These are phyloP conservation scores for Trichosanthes cucumerina DNA, from an alignment of 306 rosid genomes.

Conservation along the genomic window DNA sequence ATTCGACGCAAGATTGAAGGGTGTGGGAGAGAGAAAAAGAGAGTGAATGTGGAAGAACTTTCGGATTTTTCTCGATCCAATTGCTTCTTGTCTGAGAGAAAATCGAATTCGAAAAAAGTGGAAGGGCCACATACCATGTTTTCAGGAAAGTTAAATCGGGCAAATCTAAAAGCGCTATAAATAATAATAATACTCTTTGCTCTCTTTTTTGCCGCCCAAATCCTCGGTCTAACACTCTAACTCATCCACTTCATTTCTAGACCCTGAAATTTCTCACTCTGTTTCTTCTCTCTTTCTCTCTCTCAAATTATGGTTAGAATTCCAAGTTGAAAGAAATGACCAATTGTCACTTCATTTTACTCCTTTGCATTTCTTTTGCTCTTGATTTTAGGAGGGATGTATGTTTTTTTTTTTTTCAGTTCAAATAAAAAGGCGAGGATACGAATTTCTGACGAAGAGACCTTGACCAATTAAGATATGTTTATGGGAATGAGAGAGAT, in stretches of 20 bases:
- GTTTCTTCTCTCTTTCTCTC: constrained; percentile 11
- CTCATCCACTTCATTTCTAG: constrained; percentile 24
- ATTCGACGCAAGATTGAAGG: not conserved
- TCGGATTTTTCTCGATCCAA: constrained; percentile 37
- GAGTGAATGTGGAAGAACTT: constrained; percentile 17
- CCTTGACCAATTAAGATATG: no score
- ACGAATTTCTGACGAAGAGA: no score
- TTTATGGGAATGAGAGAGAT: no score
- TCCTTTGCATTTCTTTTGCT: not conserved
- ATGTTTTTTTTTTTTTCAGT: no score
- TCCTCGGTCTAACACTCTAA: constrained; percentile 31
- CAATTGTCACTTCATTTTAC: not conserved
- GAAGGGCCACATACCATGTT: not conserved
- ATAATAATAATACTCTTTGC: constrained; percentile 15
- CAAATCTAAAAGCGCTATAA: constrained; percentile 43
- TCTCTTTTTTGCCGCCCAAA: constrained; percentile 35
- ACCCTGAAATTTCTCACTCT: constrained; percentile 19
- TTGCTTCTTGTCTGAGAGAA: constrained; percentile 42
- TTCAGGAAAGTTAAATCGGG: constrained; percentile 18
- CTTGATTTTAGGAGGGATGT: no score
- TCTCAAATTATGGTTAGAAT: not conserved
- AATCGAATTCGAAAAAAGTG: not conserved
- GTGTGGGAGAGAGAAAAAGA: not conserved
- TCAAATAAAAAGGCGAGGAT: no score
- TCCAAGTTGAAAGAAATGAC: not conserved